Evolutionary conservation across 805 yeast genomes (phyloP).

Genomic region (Kazachstania taianensis): DNA sequence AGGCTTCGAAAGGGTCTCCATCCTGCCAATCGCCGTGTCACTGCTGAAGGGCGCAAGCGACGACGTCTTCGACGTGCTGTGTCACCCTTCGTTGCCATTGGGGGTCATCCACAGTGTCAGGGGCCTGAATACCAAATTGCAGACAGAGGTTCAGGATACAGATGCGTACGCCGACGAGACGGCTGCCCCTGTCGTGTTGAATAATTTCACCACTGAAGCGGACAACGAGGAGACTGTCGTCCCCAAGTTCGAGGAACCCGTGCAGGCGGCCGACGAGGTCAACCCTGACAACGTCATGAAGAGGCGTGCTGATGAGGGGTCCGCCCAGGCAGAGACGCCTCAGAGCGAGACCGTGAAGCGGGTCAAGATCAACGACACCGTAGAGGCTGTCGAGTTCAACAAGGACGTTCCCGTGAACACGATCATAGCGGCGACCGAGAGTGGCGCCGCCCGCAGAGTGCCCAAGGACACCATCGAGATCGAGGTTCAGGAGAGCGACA

Average conservation of each 20-base stretch:
- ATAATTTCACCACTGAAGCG: background rate
- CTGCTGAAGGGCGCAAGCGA: conserved; percentile 39
- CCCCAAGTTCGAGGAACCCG: background rate
- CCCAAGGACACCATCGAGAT: too few species aligned
- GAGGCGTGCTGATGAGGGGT: conserved; percentile 1
- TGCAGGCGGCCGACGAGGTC: background rate
- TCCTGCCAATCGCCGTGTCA: conserved; percentile 59
- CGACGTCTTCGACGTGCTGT: conserved; percentile 46
- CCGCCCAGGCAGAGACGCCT: background rate
- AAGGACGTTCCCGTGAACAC: conserved; percentile 1
- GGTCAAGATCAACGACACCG: conserved; percentile 6
- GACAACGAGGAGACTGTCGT: background rate
- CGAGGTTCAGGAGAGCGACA: conserved; percentile 19
- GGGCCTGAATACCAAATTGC: conserved; percentile 6
- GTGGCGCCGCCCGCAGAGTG: conserved; percentile 8
- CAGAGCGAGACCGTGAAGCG: too few species aligned
- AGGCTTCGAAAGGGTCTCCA: conserved; percentile 48
- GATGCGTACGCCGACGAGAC: background rate
- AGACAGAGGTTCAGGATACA: background rate
- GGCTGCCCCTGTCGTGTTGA: background rate
- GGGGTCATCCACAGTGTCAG: conserved; percentile 22
- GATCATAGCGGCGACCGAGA: conserved; percentile 3
- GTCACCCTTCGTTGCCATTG: conserved; percentile 69
- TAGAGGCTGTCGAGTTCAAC: conserved; percentile 3
- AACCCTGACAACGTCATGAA: background rate